phyloP scores from a whole-genome alignment of 2,329 filamentous ascomycete species.

The Coniochaeta pulveracea region DNA sequence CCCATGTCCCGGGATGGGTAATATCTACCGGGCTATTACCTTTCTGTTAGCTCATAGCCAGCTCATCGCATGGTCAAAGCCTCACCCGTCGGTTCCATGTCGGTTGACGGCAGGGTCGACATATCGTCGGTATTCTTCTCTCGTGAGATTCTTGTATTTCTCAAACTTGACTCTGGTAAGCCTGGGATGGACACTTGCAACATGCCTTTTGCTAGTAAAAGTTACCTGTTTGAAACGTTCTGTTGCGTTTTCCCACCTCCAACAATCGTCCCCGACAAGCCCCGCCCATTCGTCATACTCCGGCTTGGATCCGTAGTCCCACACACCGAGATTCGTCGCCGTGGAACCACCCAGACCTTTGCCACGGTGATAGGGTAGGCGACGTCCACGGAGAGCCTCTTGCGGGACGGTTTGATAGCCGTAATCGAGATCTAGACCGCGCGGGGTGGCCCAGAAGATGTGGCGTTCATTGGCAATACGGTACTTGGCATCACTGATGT shows the following conservation, averaged over 20 bases:
- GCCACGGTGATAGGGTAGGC: conserved; percentile 26
- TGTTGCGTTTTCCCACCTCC: conserved; percentile 31
- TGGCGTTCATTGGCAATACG: background rate
- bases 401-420: background rate
- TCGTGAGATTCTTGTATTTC: no score
- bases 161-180: no score
- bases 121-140: no score
- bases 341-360: conserved; percentile 29
- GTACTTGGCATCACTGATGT: background rate
- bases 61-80: no score
- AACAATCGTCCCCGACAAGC: conserved; percentile 36
- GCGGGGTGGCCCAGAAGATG: background rate
- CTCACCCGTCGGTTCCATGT: no score
- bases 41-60: no score
- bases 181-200: no score
- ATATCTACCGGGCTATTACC: no score
- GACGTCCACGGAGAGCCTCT: background rate
- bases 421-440: background rate
- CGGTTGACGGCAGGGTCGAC: no score
- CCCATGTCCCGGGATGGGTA: no score
- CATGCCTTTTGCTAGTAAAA: no score
- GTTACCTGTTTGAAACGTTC: no score
- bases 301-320: conserved; percentile 33
- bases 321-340: conserved; percentile 35
- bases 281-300: conserved; percentile 46